Evolutionary conservation across 805 yeast genomes (phyloP).

Genomic region (Brettanomyces bruxellensis): DNA sequence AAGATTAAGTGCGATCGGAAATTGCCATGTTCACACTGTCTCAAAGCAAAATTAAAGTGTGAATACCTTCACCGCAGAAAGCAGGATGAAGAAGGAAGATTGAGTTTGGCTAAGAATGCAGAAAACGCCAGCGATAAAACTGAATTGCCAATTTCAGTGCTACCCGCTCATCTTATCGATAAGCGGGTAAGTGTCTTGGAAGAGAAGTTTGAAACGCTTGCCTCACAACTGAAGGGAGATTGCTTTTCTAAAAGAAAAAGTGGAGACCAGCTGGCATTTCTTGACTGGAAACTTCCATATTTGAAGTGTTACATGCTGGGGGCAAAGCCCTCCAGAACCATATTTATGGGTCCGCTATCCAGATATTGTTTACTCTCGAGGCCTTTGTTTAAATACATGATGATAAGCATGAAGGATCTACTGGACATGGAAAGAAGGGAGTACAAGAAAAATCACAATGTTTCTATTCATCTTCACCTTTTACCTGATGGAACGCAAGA

Average conservation of each 20-base stretch:
- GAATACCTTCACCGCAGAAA: neutral
- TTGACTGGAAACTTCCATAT: neutral
- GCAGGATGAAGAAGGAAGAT: neutral
- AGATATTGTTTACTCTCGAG: neutral
- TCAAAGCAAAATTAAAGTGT: constrained; percentile 1
- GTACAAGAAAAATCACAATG: neutral
- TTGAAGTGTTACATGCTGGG: neutral
- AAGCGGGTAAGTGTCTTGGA: no score
- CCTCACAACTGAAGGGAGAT: no score
- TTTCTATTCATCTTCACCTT: neutral
- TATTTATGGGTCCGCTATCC: neutral
- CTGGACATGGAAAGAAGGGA: neutral
- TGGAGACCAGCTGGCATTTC: neutral
- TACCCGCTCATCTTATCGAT: no score
- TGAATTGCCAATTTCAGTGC: no score
- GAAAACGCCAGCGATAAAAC: neutral
- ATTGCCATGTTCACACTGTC: constrained; percentile 9
- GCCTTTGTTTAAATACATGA: neutral
- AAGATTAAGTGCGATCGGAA: constrained; percentile 12
- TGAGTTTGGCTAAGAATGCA: neutral
- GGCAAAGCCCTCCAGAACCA: neutral
- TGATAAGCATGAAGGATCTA: neutral
- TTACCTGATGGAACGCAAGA: neutral
- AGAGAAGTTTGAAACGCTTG: no score
- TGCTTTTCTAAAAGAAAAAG: no score